A percentile compares a stretch with the other conserved stretches of the same genome.
phyloP scores from a whole-genome alignment of 2,329 filamentous ascomycete genomes.

The Pleurostoma richardsiae region DNA sequence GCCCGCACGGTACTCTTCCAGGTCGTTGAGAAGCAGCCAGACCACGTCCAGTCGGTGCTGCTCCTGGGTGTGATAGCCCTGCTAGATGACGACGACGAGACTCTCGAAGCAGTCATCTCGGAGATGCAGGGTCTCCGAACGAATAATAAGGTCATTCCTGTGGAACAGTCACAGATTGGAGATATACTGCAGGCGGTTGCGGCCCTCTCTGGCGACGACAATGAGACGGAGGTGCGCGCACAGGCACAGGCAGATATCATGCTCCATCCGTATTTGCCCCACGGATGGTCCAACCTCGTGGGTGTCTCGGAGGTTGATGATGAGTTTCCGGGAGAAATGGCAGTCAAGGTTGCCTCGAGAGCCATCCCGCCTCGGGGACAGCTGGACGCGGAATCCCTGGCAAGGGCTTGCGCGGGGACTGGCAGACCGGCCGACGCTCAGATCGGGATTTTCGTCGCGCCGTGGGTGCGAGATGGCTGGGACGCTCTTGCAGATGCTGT shows the following conservation, averaged over 20 bases:
- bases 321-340: constrained; percentile 65
- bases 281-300: constrained; percentile 76
- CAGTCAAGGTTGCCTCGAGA: constrained; percentile 70
- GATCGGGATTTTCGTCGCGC: constrained; percentile 71
- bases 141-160: constrained; percentile 54
- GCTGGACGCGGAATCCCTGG: constrained; percentile 64
- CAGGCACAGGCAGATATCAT: constrained; percentile 75
- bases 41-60: constrained; percentile 74
- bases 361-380: constrained; percentile 68
- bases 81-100: constrained; percentile 73
- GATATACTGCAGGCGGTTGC: constrained; percentile 73
- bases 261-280: constrained; percentile 71
- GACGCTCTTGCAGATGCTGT: constrained; percentile 40
- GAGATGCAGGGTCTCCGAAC: constrained; percentile 72
- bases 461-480: constrained; percentile 71
- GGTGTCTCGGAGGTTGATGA: constrained; percentile 45
- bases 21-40: constrained; percentile 66
- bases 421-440: constrained; percentile 70
- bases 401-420: constrained; percentile 69
- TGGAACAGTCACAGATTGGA: constrained; percentile 65
- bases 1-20: constrained; percentile 78
- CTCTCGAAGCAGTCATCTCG: constrained; percentile 71
- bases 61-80: constrained; percentile 81
- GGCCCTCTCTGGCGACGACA: constrained; percentile 42
- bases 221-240: constrained; percentile 46